Evolutionary conservation across 202 grass and related monocot species (phyloP).

Genomic region (Brachypodium distachyon): DNA sequence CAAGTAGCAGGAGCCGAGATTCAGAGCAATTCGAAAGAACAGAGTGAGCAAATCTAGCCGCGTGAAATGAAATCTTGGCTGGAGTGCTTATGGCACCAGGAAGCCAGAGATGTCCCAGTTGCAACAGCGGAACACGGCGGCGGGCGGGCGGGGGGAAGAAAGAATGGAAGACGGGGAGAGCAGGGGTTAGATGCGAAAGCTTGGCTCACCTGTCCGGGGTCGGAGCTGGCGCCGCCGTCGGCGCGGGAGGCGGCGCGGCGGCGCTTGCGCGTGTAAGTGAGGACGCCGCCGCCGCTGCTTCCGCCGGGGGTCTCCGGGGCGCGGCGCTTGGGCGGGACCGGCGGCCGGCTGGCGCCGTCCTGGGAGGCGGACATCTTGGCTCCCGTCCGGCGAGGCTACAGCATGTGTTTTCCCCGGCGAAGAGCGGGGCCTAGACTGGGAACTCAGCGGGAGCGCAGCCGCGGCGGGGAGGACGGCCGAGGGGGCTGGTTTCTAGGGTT

Average conservation of each 20-base stretch:
- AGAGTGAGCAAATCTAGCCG: conserved; percentile 3
- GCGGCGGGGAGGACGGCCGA: not conserved
- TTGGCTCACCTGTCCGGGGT: conserved; percentile 12
- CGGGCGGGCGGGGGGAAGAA: not conserved
- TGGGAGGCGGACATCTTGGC: conserved; percentile 28
- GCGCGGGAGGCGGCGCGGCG: conserved; percentile 3
- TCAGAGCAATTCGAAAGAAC: not conserved
- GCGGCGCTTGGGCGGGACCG: conserved; percentile 20
- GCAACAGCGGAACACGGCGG: not conserved
- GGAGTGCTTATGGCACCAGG: not conserved
- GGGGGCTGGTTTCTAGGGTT: not conserved
- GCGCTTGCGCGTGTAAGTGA: conserved; percentile 55
- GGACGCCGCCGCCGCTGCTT: not conserved
- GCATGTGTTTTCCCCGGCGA: not conserved
- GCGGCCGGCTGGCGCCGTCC: not conserved
- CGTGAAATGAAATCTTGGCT: not conserved
- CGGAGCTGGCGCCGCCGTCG: not conserved
- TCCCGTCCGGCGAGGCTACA: not conserved
- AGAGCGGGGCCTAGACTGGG: not conserved
- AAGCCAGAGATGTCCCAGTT: not conserved
- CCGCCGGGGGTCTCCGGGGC: too few species aligned
- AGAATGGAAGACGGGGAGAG: not conserved
- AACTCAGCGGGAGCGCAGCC: not conserved
- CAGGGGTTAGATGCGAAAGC: conserved; percentile 6
- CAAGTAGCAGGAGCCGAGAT: not conserved